A percentile compares a stretch with the other conserved stretches of the same genome.
Evolutionary conservation across 192 early-diverging fungal species (phyloP).

Genomic region (Coemansia sp.): DNA sequence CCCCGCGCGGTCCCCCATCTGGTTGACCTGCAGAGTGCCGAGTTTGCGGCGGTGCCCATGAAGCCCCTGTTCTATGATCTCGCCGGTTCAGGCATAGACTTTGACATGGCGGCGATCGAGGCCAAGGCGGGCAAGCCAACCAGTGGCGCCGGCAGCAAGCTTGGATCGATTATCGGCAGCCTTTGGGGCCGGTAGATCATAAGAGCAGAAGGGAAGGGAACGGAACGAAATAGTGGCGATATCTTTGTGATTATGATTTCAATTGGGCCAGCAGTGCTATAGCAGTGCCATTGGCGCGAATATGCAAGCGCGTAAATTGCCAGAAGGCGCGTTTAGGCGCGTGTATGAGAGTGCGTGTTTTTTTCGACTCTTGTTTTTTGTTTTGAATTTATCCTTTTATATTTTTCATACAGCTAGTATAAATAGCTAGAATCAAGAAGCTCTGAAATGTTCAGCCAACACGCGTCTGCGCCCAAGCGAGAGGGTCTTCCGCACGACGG

Average conservation of each 20-base stretch:
- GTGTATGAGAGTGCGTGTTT: not conserved
- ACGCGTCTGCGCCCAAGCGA: constrained; percentile 11
- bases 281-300: no score
- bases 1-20: constrained; percentile 21
- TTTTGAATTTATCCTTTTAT: not conserved
- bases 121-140: constrained; percentile 20
- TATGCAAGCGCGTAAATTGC: no score
- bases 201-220: no score
- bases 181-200: constrained; percentile 24
- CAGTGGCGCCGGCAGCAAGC: constrained; percentile 25
- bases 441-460: constrained; percentile 45
- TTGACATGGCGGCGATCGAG: constrained; percentile 31
- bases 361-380: not conserved
- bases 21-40: constrained; percentile 18
- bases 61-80: constrained; percentile 54
- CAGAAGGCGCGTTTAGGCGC: no score
- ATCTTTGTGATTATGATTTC: no score
- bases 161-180: constrained; percentile 42
- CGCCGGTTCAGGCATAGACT: constrained; percentile 36
- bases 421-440: not conserved
- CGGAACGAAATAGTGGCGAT: not conserved
- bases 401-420: not conserved
- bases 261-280: no score
- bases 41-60: constrained; percentile 29
- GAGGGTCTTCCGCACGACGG: constrained; percentile 15